Evolutionary conservation across 805 yeast genomes (phyloP).

Genomic region (Kodamaea neixiangensis): DNA sequence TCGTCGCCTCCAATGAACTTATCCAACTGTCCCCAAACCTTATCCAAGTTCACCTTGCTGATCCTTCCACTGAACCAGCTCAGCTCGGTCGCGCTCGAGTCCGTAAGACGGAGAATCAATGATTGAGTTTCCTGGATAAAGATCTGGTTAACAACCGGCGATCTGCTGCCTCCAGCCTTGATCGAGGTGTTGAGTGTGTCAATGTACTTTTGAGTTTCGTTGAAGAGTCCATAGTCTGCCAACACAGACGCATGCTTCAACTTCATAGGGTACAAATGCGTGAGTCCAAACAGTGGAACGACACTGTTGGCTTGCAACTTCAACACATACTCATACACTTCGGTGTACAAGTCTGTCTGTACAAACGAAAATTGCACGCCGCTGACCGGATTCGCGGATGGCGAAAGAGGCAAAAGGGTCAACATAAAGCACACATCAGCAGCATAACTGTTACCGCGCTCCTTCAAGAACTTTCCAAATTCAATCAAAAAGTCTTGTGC

Average conservation of each 20-base stretch:
- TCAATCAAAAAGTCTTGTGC: slow-evolving; percentile 47
- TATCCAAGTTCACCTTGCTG: slow-evolving; percentile 68
- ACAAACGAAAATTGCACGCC: slow-evolving; percentile 41
- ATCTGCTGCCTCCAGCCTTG: slow-evolving; percentile 30
- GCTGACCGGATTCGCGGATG: slow-evolving; percentile 17
- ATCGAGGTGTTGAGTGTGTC: slow-evolving; percentile 48
- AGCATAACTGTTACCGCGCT: slow-evolving; percentile 31
- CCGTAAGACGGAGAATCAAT: slow-evolving; percentile 50
- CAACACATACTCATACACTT: slow-evolving; percentile 63
- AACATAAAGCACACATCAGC: slow-evolving; percentile 49
- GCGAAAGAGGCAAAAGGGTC: slow-evolving; percentile 42
- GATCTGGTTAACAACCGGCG: slow-evolving; percentile 28
- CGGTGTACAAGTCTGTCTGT: slow-evolving; percentile 56
- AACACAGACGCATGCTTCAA: slow-evolving; percentile 66
- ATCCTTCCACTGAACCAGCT: slow-evolving; percentile 71
- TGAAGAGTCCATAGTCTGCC: slow-evolving; percentile 62
- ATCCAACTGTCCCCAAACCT: slow-evolving; percentile 86
- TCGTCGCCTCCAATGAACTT: slow-evolving; percentile 88
- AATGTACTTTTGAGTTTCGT: slow-evolving; percentile 63
- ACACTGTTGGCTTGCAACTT: slow-evolving; percentile 14
- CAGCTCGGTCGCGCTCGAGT: slow-evolving; percentile 42
- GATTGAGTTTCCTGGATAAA: slow-evolving; percentile 32
- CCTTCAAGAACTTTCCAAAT: slow-evolving; percentile 50
- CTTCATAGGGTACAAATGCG: slow-evolving; percentile 59
- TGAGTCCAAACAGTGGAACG: slow-evolving; percentile 14